Base-by-base conservation (phyloP, 2,329 filamentous ascomycete species). In the Fusarium begoniae region DNA sequence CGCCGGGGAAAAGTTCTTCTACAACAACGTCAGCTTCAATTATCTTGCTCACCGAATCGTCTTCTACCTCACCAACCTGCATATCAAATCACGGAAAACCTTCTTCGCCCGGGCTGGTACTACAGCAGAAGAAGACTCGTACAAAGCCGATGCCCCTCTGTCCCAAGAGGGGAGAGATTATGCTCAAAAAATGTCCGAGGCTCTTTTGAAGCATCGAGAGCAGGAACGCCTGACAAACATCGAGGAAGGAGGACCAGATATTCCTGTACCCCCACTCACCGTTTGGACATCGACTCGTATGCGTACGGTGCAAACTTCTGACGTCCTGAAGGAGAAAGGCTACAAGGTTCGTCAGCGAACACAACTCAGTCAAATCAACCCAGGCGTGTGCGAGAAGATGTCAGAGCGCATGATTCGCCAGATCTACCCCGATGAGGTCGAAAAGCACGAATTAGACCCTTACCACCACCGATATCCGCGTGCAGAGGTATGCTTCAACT, bases 21-120 rank as follows among this genome's bases (percentile, higher is more conserved):
- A 98, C 83, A 99, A 99, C 85, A 98, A 98, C 76, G 94, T 96
- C 81, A 95, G 93, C 80, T 98, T 99, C 82, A 96, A 95, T 77
- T 99, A 99, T 80, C 89, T 99, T 38, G 97, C 95, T 2, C 95
- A 99, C 81, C 91, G 96, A 69, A 99, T 99, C 75, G 96, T 99
- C 63, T 99, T 99, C 84, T 99, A 98, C 82, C 90, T 99, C 53
- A 94, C 98, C 80, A 99, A 99, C 79, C 87, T 98, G 30, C 96
- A 99, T 83, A 98, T 98, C 86, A 98, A 99, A 83, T 93, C 93
- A 55, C 91, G 96, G 64, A 94, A 94, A 72, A 98, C 95, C 12
- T 98, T 97, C 83, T 98, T 98, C 82, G 95, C 92, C 54, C 90
- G 96, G 72, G 92, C 96, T 57, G 96, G 96, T 43, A 93, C 94